Evolutionary conservation across 2,329 filamentous ascomycete genomes (phyloP).

Genomic region (Pestalotiopsis sp.): DNA sequence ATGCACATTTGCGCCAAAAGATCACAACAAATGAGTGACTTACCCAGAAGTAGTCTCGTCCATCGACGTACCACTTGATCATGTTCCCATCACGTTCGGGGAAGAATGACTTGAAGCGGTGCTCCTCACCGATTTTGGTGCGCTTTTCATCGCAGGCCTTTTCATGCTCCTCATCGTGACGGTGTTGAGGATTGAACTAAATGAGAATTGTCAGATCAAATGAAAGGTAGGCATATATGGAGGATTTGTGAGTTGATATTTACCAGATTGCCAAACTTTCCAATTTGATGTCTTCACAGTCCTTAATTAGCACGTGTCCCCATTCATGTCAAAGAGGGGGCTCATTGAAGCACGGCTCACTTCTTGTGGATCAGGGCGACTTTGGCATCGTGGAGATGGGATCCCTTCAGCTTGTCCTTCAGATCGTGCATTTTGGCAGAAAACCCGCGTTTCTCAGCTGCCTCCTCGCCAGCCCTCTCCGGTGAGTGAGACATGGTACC

Average conservation of each 20-base stretch:
- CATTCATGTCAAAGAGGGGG: not conserved
- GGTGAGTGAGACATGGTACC: slow-evolving; percentile 9
- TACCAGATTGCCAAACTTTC: slow-evolving; percentile 65
- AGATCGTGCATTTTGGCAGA: slow-evolving; percentile 46
- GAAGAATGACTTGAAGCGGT: slow-evolving; percentile 90
- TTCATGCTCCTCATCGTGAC: slow-evolving; percentile 93
- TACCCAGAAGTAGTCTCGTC: slow-evolving; percentile 89
- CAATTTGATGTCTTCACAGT: slow-evolving; percentile 43
- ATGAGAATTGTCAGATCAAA: slow-evolving; percentile 10
- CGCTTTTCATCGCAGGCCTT: slow-evolving; percentile 81
- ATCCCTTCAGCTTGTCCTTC: slow-evolving; percentile 55
- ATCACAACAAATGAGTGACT: slow-evolving; percentile 16
- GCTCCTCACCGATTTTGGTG: slow-evolving; percentile 66
- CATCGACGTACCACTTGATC: slow-evolving; percentile 97
- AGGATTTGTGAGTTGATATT: slow-evolving; percentile 17
- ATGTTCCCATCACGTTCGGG: slow-evolving; percentile 83
- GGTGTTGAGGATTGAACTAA: slow-evolving; percentile 81
- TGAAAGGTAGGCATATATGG: not conserved
- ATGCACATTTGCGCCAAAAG: not conserved
- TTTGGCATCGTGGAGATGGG: slow-evolving; percentile 59
- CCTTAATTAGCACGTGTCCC: not conserved
- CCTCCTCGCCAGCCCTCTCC: slow-evolving; percentile 8
- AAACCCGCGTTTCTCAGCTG: slow-evolving; percentile 30
- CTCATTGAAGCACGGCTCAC: slow-evolving; percentile 32
- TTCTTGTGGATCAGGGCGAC: slow-evolving; percentile 60